These are phyloP conservation scores for Laburnicola sp. DNA, from an alignment of 2,329 filamentous ascomycete genomes.

Conservation along the genomic window DNA sequence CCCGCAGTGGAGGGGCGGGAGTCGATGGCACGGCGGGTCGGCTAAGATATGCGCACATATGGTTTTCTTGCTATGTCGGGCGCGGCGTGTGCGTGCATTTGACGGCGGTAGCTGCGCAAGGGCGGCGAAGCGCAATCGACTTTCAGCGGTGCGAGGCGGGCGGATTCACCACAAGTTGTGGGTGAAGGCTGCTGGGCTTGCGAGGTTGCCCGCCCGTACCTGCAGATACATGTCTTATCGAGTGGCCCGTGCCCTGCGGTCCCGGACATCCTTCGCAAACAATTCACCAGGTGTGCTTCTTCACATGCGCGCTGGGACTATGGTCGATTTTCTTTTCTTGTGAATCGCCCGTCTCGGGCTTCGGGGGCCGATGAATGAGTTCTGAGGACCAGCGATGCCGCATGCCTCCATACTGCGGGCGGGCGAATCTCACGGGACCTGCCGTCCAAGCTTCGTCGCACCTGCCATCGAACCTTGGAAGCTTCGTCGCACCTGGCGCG, in stretches of 20 bases:
- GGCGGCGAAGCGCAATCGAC: slow-evolving; percentile 22
- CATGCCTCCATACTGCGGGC: too few species aligned
- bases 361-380: too few species aligned
- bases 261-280: too few species aligned
- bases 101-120: slow-evolving; percentile 27
- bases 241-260: background rate
- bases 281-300: too few species aligned
- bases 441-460: too few species aligned
- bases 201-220: slow-evolving; percentile 24
- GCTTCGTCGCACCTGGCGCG: too few species aligned
- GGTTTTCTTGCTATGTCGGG: slow-evolving; percentile 38
- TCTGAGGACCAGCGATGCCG: too few species aligned
- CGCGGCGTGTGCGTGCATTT: slow-evolving; percentile 41
- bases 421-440: too few species aligned
- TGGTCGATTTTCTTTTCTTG: too few species aligned
- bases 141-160: slow-evolving; percentile 18
- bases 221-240: slow-evolving; percentile 7
- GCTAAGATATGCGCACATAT: slow-evolving; percentile 43
- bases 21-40: slow-evolving; percentile 32
- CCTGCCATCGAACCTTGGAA: too few species aligned
- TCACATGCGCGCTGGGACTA: too few species aligned
- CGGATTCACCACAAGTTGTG: background rate
- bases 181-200: slow-evolving; percentile 9
- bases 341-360: too few species aligned
- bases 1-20: slow-evolving; percentile 41